phyloP scores from a whole-genome alignment of 495 filamentous ascomycete genomes.

The Parachaetomium inaequale region DNA sequence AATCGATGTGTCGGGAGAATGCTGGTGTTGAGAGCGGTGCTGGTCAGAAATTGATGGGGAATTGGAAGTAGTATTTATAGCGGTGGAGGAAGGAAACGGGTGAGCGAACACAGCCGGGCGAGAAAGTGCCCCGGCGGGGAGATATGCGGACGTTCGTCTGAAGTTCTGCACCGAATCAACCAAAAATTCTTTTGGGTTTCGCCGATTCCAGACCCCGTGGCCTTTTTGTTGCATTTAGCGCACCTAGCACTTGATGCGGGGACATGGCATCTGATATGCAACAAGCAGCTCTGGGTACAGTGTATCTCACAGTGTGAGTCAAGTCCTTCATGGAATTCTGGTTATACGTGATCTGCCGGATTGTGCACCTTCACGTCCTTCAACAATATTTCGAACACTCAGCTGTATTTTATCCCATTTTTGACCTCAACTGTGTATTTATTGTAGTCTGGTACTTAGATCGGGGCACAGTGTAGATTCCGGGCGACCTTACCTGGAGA shows the following conservation, averaged over 20 bases:
- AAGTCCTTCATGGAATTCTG: too few relatives aligned
- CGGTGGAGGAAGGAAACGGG: neutral
- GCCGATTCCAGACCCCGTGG: constrained; percentile 15
- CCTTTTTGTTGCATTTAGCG: constrained; percentile 8
- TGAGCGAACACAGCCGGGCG: neutral
- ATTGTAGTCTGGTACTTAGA: too few relatives aligned
- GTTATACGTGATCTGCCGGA: too few relatives aligned
- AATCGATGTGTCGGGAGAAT: neutral
- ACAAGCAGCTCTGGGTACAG: neutral
- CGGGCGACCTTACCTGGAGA: too few relatives aligned
- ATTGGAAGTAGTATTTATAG: neutral
- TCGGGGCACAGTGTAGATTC: neutral
- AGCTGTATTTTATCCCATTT: too few relatives aligned
- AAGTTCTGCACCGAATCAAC: neutral
- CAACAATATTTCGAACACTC: too few relatives aligned
- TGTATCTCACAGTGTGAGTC: neutral
- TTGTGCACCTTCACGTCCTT: too few relatives aligned
- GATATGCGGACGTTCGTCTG: neutral
- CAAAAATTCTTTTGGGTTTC: constrained; percentile 6
- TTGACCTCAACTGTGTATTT: too few relatives aligned
- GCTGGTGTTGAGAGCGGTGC: neutral
- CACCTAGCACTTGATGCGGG: neutral
- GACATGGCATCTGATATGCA: neutral
- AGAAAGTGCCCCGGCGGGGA: neutral
- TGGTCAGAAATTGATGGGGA: neutral